Evolutionary conservation across 2,329 filamentous ascomycete species (phyloP).

Genomic region (Penicillium crustosum): DNA sequence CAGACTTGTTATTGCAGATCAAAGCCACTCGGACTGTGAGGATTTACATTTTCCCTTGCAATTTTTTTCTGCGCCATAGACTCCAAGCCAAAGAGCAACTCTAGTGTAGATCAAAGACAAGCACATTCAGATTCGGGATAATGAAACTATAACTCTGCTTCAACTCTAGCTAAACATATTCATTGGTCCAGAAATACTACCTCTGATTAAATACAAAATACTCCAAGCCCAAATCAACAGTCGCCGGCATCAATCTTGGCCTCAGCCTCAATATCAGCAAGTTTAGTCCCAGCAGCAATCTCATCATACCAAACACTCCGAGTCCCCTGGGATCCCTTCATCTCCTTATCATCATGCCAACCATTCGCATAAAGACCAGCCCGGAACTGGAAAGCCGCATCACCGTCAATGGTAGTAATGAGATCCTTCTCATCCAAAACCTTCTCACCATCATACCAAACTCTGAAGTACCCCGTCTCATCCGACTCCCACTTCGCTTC

Average conservation of each 20-base stretch:
- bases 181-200: background rate
- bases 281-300: conserved; percentile 47
- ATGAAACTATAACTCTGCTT: background rate
- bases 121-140: background rate
- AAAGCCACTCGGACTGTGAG: too few species aligned
- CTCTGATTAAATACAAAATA: background rate
- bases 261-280: conserved; percentile 35
- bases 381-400: conserved; percentile 46
- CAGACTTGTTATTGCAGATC: too few species aligned
- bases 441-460: conserved; percentile 51
- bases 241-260: conserved; percentile 28
- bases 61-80: too few species aligned
- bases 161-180: background rate
- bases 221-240: background rate
- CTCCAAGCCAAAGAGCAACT: too few species aligned
- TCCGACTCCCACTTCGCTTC: conserved; percentile 50
- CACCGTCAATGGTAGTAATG: conserved; percentile 49
- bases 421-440: conserved; percentile 44
- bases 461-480: conserved; percentile 46
- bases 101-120: background rate
- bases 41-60: too few species aligned
- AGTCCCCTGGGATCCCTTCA: conserved; percentile 44
- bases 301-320: conserved; percentile 55
- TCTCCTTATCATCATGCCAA: conserved; percentile 48
- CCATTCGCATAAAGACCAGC: conserved; percentile 54